Base-by-base conservation (phyloP, 2,329 filamentous ascomycete species). In the Xylariaceae sp. region DNA sequence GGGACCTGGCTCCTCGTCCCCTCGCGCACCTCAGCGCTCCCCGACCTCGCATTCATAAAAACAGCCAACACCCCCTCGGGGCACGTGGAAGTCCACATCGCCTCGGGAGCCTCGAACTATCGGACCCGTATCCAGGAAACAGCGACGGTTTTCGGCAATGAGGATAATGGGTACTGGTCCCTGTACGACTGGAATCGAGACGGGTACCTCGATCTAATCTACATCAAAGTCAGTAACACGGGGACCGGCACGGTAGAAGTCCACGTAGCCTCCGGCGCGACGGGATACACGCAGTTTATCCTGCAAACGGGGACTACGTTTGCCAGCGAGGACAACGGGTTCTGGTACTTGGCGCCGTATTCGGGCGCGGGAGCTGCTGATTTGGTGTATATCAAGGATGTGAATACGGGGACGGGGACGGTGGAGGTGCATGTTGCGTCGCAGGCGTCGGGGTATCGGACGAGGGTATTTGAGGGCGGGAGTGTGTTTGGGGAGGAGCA, bases 1-100 rank as follows among this genome's bases (percentile, higher is more conserved):
- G 59, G 59, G 42, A 61, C 59, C 35, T 61, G 59, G 59, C 48
- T 55, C n/a, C 59, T 61, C 7, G 56, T 58, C 0, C 59, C 56
- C 8, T 61, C 59, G 4, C 53, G 42, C 30, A 45, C 23, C 52
- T 49, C 55, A 35, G 35, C 49, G 3, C 59, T 61, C 0, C 59
- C 59, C 1, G 59, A 61, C n/a, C 59, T 61, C 48, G 56, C 13
- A 3, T 58, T 61, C 55, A 61, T 61, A 49, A 61, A 58, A 44
- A 61, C 59, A n/a, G 34, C 30, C 18, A 61, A 61, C 52, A 61
- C 55, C 7, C 59, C 59, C 1, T 55, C 59, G 13, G 59, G 59
- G 0, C 17, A 9, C 6, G 59, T 61, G 3, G 59, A 61, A 44
- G 55, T 61, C 0, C 59, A 58, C 39, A 58, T 61, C 42, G 59